Evolutionary conservation across 441 rosid genomes (phyloP), one percentile per base, ranked within the genome.

Genomic region (Erysimum cheiri): DNA sequence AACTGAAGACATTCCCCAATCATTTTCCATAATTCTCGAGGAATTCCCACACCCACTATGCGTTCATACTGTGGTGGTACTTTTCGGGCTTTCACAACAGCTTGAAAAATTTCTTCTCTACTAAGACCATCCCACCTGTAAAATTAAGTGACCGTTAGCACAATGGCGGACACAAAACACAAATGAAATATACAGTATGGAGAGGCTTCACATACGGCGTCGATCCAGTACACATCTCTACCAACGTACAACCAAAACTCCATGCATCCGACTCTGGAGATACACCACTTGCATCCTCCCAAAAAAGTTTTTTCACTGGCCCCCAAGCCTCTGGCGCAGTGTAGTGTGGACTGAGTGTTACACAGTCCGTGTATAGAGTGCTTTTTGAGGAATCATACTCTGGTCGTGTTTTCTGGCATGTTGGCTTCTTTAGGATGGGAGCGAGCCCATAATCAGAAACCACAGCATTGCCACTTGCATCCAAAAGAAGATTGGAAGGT

Each of bases 281-380:
- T 80, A 93, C 88, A 69, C 96, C 99, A 37, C 87, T 84, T 50
- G 93, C 90, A 78, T 96, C 99, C 75, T 93, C 98, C 98, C 98
- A 92, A 79, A 96, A 96, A 46, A 89, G 82, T 80, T 96, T 96
- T 81, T 88, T 96, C 60, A 87, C 92, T 2, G 99, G 99, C 76
- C 88, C 99, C 99, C 98, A 96, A 64, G 91, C 98, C 85, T 93
- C 99, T 44, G 99, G 98, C 29, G 99, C 96, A 64, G 95, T 86
- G 76, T 96, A 89, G 60, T 91, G 93, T n/a, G 98, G 98, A 73
- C 93, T 85, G 39, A 88, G 92, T 85, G 89, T 87, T 49, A 87
- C 78, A 76, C 96, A 89, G 75, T 96, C 99, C 86, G 91, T 84
- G 65, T 93, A 95, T 17, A 89, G 90, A 83, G 90, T 91, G 64